Conservation (phyloP, 345 rosid genomes). For the Heritiera littoralis region DNA sequence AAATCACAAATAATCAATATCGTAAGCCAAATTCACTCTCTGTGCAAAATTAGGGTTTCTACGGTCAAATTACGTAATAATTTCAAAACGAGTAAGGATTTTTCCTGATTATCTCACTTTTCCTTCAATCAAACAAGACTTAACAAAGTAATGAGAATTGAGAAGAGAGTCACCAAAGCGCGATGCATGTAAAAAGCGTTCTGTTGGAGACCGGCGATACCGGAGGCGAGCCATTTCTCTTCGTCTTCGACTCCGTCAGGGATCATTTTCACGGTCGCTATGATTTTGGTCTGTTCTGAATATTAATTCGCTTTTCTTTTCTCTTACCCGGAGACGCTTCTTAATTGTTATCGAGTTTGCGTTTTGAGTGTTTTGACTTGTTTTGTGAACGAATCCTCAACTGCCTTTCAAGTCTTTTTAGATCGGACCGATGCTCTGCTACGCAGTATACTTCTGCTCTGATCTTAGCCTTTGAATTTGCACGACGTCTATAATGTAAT, state of each 20-base stretch:
- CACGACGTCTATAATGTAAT: background rate
- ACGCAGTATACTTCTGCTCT: conserved; percentile 10
- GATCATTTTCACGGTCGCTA: conserved; percentile 54
- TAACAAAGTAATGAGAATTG: background rate
- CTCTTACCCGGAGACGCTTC: conserved; percentile 20
- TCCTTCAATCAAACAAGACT: background rate
- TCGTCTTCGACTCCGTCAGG: conserved; percentile 87
- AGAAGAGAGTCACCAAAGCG: conserved; percentile 65
- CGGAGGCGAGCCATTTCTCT: conserved; percentile 97
- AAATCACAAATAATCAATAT: conserved; percentile 2
- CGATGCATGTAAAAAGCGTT: conserved; percentile 99
- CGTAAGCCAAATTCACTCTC: background rate
- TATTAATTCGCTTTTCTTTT: conserved; percentile 8
- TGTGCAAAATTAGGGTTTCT: conserved; percentile 34
- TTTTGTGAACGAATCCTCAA: conserved; percentile 16
- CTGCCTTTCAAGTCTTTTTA: conserved; percentile 29
- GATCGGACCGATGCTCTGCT: conserved; percentile 28
- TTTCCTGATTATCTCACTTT: conserved; percentile 3
- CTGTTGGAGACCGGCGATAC: conserved; percentile 92
- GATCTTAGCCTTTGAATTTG: background rate
- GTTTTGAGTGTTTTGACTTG: conserved; percentile 46
- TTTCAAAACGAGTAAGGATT: background rate
- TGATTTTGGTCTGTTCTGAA: conserved; percentile 20
- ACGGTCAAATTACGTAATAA: background rate
- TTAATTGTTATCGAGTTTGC: conserved; percentile 29